Evolutionary conservation across 345 rosid species (phyloP).

Genomic region (Gynandropsis gynandra): DNA sequence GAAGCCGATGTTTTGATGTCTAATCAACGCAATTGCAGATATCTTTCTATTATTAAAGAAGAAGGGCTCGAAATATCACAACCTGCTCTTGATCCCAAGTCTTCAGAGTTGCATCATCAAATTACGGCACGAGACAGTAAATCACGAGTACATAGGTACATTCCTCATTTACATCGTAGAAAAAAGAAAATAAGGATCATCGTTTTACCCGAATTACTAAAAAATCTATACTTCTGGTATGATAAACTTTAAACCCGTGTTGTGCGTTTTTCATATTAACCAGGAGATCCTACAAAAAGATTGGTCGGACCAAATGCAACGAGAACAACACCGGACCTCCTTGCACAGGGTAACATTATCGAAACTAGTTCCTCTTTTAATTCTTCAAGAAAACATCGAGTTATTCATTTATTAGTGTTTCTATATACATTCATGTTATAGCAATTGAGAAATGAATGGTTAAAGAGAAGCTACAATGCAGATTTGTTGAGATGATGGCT

Average conservation of each 20-base stretch:
- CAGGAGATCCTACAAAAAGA: constrained; percentile 37
- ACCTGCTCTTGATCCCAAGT: constrained; percentile 61
- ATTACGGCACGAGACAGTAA: constrained; percentile 43
- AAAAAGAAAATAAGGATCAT: not conserved
- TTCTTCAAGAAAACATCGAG: not conserved
- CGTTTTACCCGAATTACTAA: not conserved
- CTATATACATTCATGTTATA: not conserved
- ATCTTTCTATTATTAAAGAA: constrained; percentile 50
- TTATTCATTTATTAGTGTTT: not conserved
- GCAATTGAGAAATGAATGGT: not conserved
- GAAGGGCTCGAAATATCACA: constrained; percentile 87
- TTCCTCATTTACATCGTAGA: constrained; percentile 7
- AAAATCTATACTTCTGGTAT: too few relatives aligned
- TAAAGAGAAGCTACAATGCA: constrained; percentile 22
- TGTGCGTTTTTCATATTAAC: constrained; percentile 5
- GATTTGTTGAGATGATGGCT: constrained; percentile 86
- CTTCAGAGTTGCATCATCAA: constrained; percentile 53
- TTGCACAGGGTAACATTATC: constrained; percentile 50
- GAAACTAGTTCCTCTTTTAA: not conserved
- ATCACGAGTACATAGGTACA: constrained; percentile 60
- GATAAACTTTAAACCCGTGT: not conserved
- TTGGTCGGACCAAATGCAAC: constrained; percentile 32
- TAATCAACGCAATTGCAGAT: constrained; percentile 33
- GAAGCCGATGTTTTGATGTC: constrained; percentile 5
- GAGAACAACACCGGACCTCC: constrained; percentile 45